Percentiles rank a stretch among this genome's conserved stretches.
These are phyloP conservation scores for Kwoniella mangroviensis DNA, from an alignment of 768 basidiomycete genomes.

Conservation along the genomic window DNA sequence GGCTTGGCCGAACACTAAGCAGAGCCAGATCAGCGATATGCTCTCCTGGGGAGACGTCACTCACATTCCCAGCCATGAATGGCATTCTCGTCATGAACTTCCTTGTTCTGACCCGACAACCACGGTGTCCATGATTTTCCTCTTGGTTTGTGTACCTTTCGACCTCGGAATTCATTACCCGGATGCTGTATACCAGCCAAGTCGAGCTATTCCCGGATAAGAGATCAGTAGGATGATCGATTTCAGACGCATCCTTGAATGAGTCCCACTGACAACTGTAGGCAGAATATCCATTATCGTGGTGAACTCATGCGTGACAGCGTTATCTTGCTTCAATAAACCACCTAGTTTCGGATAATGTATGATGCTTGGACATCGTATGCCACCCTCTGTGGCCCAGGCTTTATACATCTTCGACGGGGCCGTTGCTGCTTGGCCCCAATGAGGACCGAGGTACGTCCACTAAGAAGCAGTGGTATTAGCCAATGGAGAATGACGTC, in stretches of 20 bases:
- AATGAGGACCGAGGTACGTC: constrained; percentile 48
- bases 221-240: too few species aligned
- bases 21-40: not conserved
- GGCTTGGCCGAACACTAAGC: constrained; percentile 43
- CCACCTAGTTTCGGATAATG: constrained; percentile 32
- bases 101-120: constrained; percentile 17
- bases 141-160: constrained; percentile 36
- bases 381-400: constrained; percentile 34
- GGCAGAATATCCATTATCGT: constrained; percentile 55
- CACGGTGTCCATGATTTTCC: constrained; percentile 45
- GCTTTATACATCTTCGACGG: constrained; percentile 48
- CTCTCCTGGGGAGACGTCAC: constrained; percentile 1
- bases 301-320: constrained; percentile 44
- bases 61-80: constrained; percentile 50
- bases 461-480: constrained; percentile 18
- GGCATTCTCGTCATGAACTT: constrained; percentile 41
- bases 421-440: constrained; percentile 55
- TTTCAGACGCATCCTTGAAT: too few species aligned
- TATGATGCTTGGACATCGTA: constrained; percentile 47
- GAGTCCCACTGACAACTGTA: constrained; percentile 26
- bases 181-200: constrained; percentile 38
- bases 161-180: constrained; percentile 33
- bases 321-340: not conserved
- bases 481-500: not conserved
- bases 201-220: constrained; percentile 15